Percentiles rank a stretch among this genome's conserved stretches.
phyloP scores from a whole-genome alignment of 2,329 filamentous ascomycete genomes.

The Pseudogymnoascus sp. region DNA sequence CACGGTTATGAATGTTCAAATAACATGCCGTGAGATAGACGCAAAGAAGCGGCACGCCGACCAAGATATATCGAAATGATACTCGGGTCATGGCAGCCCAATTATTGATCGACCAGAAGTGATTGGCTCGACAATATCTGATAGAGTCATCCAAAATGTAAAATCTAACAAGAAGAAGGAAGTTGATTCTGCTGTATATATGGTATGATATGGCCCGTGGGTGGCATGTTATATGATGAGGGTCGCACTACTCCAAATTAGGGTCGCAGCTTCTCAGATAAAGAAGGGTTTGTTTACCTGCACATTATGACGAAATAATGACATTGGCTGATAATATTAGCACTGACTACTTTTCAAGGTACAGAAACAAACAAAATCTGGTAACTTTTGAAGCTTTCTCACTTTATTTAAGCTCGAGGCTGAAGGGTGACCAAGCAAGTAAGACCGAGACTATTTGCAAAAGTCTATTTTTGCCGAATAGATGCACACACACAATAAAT shows the following conservation, averaged over 20 bases:
- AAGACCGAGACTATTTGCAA: not conserved
- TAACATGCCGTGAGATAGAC: constrained; percentile 4
- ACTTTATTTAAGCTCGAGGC: not conserved
- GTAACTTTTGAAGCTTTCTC: not conserved
- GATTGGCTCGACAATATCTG: not conserved
- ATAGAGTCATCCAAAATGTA: not conserved
- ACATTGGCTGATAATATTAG: not conserved
- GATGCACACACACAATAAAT: not conserved
- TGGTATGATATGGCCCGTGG: not conserved
- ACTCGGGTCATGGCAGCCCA: constrained; percentile 3
- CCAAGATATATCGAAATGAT: constrained; percentile 7
- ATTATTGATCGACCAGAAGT: not conserved
- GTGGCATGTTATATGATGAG: not conserved
- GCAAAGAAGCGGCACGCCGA: not conserved
- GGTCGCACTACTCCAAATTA: not conserved
- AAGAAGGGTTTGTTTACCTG: constrained; percentile 3
- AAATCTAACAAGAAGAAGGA: not conserved
- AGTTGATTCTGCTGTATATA: not conserved
- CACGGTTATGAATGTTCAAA: not conserved
- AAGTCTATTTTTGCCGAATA: not conserved
- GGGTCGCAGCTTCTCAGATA: not conserved
- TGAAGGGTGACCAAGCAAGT: not conserved
- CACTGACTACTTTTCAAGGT: not conserved
- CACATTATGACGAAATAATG: not conserved
- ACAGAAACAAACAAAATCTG: no score